Evolutionary conservation across 164 flowering plant genomes (phyloP).

Genomic region (Santalum album): DNA sequence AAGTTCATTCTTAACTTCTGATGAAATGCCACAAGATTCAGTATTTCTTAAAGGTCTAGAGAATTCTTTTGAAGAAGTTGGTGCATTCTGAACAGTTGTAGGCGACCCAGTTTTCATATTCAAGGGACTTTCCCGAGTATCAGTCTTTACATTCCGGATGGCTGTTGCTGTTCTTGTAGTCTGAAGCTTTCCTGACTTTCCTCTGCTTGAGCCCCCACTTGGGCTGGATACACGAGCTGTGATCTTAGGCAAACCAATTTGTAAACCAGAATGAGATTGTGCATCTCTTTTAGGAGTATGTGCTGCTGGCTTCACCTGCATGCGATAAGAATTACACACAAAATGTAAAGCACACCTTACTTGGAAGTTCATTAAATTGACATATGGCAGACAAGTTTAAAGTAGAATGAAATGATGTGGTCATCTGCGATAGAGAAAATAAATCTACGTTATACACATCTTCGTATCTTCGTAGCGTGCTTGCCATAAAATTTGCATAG

Average conservation of each 20-base stretch:
- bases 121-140: constrained; percentile 12
- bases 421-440: no score
- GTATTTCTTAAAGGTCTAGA: constrained; percentile 11
- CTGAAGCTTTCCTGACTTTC: constrained; percentile 26
- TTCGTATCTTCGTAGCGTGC: no score
- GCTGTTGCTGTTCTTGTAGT: constrained; percentile 15
- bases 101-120: constrained; percentile 17
- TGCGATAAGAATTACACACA: background rate
- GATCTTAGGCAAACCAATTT: constrained; percentile 15
- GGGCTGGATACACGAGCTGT: constrained; percentile 10
- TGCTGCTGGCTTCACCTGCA: constrained; percentile 25
- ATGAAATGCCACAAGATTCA: constrained; percentile 4
- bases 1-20: no score
- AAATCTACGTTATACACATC: background rate
- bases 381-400: no score
- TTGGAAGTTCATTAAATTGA: no score
- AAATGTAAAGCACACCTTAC: background rate
- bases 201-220: constrained; percentile 20
- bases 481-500: background rate
- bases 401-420: background rate
- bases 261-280: constrained; percentile 18
- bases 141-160: constrained; percentile 10
- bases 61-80: constrained; percentile 15
- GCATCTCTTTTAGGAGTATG: constrained; percentile 23
- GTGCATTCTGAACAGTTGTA: constrained; percentile 14